Base-by-base conservation (phyloP, 805 yeast genomes). In the Middelhovenomyces tepae region DNA sequence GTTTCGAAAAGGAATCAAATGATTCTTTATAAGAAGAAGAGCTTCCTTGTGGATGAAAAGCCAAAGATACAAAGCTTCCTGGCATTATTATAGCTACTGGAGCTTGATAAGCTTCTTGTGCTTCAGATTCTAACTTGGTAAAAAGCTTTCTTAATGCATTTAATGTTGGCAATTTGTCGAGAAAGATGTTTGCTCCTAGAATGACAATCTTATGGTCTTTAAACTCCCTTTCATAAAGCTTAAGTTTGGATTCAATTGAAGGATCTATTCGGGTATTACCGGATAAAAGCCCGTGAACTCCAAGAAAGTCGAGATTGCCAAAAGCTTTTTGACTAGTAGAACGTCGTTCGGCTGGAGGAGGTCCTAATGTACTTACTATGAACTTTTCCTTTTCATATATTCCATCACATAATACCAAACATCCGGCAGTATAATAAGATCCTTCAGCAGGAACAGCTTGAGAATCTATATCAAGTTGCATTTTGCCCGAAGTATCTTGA, bases 341-440 rank as follows among this genome's bases (percentile, higher is more conserved):
- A 38, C 96, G 65, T 42, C 71, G 64, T 52, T 91, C 99, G 3
- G 85, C 78, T 0, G 91, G 86, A 2, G 98, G 97, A 39, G 85
- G 95, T 3, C 81, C 79, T 32, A 91, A 66, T 4, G 79, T 69
- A 18, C 80, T 68, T 1, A 80, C 93, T 43, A 78, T 75, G 50
- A 91, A 86, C 30, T 69, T 75, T 17, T 65, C 65, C 26, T 48
- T 48, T 8, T 52, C 53, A 51, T 85, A 84, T 11, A 83, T 73
- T 11, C 99, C 99, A 49, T 85, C 94, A 33, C 81, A 78, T 2
- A 89, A 57, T 0, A 84, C 73, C 45, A 79, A 75, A 62, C 79
- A 75, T 2, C 98, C 97, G 0, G 73, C 65, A 2, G 77, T 72
- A 16, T 65, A 67, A 47, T 73, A 87, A 6, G 78, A 67, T 0